These are phyloP conservation scores for Diaporthe longicolla DNA, from an alignment of 2,329 filamentous ascomycete species.

Conservation along the genomic window DNA sequence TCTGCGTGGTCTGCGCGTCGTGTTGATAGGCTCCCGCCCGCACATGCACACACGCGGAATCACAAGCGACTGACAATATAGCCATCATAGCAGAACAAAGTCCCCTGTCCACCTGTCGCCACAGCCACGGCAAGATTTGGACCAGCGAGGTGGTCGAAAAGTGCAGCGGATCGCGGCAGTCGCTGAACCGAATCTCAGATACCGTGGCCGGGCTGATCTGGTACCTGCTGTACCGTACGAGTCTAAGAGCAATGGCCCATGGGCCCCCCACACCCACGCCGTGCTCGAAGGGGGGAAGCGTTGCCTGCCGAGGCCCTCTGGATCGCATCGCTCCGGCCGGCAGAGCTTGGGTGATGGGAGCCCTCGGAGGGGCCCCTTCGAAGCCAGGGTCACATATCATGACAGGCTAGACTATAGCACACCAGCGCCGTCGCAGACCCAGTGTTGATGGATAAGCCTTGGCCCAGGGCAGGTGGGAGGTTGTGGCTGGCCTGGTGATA, in stretches of 20 bases:
- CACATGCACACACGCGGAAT: background rate
- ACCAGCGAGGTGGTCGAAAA: constrained; percentile 16
- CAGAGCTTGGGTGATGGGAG: background rate
- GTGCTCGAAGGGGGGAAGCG: background rate
- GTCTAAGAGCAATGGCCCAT: constrained; percentile 23
- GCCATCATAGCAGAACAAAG: constrained; percentile 7
- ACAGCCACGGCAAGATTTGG: constrained; percentile 4
- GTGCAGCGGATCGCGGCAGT: constrained; percentile 9
- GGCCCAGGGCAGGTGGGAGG: constrained; percentile 13
- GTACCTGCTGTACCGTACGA: background rate
- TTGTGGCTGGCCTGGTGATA: constrained; percentile 28
- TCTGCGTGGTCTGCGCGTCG: constrained; percentile 17
- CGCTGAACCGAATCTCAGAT: constrained; percentile 26
- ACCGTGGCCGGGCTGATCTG: background rate
- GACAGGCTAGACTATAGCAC: constrained; percentile 6
- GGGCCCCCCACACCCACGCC: constrained; percentile 15
- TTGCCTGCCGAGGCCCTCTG: constrained; percentile 37
- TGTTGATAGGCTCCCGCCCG: constrained; percentile 30
- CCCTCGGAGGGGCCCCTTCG: background rate
- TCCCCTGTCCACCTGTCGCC: constrained; percentile 24
- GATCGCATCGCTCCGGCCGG: background rate
- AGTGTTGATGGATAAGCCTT: constrained; percentile 8
- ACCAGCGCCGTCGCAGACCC: constrained; percentile 22
- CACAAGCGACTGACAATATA: constrained; percentile 11
- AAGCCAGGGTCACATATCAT: background rate